A percentile compares a stretch with the other conserved stretches of the same genome.
phyloP scores from a whole-genome alignment of 192 early-diverging fungal species.

The Coemansia sp. region DNA sequence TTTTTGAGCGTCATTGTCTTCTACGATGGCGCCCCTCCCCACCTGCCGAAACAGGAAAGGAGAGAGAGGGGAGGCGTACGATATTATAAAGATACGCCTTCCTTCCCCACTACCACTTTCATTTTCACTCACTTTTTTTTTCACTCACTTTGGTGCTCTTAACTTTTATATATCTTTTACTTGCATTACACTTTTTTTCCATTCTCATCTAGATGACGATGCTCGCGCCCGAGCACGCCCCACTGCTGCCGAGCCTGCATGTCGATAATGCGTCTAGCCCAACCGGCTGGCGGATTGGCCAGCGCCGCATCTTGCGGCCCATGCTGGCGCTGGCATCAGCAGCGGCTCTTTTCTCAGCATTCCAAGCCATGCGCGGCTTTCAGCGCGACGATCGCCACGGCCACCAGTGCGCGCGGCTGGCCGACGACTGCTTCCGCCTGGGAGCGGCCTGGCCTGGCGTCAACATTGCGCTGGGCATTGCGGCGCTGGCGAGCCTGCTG shows the following conservation, averaged over 20 bases:
- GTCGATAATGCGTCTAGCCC: neutral
- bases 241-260: neutral
- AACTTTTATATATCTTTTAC: neutral
- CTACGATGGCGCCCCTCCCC: neutral
- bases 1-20: constrained; percentile 1
- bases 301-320: neutral
- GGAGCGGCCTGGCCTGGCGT: constrained; percentile 15
- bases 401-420: neutral
- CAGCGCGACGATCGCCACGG: neutral
- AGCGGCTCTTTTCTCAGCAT: neutral
- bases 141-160: neutral
- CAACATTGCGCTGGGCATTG: neutral
- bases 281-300: neutral
- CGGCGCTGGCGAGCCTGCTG: neutral
- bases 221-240: neutral
- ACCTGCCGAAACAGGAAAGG: neutral
- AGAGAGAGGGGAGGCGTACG: constrained; percentile 5
- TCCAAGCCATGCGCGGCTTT: neutral
- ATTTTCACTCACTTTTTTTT: neutral
- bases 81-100: neutral
- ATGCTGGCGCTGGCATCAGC: neutral
- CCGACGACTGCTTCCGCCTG: constrained; percentile 18
- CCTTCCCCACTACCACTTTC: neutral
- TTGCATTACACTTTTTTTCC: neutral
- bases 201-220: neutral